These are phyloP conservation scores for Phylloporus scabripes DNA, from an alignment of 768 basidiomycete species.

Conservation along the genomic window DNA sequence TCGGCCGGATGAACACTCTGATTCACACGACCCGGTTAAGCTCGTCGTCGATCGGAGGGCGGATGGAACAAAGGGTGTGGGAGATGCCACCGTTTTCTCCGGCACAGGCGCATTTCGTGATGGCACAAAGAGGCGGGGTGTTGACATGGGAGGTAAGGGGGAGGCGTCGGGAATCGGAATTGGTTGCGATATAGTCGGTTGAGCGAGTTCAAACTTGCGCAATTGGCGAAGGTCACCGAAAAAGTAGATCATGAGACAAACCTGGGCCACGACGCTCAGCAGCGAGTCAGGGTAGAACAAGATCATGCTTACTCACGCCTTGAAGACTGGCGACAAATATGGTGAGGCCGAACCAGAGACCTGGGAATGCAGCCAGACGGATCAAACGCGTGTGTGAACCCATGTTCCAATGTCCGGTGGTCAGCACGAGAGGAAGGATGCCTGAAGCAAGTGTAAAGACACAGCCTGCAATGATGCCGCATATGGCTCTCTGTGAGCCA, in stretches of 20 bases:
- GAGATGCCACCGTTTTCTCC: slow-evolving; percentile 1
- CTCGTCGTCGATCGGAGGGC: slow-evolving; percentile 5
- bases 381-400: slow-evolving; percentile 43
- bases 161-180: slow-evolving; percentile 17
- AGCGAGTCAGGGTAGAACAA: neutral
- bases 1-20: slow-evolving; percentile 12
- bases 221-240: slow-evolving; percentile 78
- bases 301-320: slow-evolving; percentile 41
- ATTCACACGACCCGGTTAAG: slow-evolving; percentile 8
- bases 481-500: slow-evolving; percentile 62
- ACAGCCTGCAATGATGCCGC: slow-evolving; percentile 61
- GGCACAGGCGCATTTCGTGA: slow-evolving; percentile 1
- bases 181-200: slow-evolving; percentile 56
- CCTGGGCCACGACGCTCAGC: slow-evolving; percentile 21
- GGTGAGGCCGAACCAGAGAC: slow-evolving; percentile 64
- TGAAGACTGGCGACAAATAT: slow-evolving; percentile 58
- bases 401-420: slow-evolving; percentile 32
- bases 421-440: slow-evolving; percentile 49
- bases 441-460: slow-evolving; percentile 45
- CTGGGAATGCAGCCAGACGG: slow-evolving; percentile 56
- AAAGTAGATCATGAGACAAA: slow-evolving; percentile 70
- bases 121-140: slow-evolving; percentile 6
- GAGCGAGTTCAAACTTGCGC: slow-evolving; percentile 69
- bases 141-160: slow-evolving; percentile 4
- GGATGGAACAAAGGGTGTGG: neutral